phyloP scores from a whole-genome alignment of 805 yeast species.

The Candida cerambycidarum region DNA sequence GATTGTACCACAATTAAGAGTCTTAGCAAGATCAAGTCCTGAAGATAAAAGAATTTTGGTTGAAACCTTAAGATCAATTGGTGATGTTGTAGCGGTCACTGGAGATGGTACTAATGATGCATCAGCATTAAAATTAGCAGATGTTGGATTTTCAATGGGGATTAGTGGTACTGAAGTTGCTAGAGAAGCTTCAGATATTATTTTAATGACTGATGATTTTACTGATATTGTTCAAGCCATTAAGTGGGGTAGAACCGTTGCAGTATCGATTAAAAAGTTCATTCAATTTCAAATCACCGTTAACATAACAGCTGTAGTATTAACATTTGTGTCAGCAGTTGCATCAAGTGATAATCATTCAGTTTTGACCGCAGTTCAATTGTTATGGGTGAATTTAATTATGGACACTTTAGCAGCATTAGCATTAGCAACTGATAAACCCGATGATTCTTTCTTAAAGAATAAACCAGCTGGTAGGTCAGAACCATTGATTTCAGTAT shows the following conservation, averaged over 20 bases:
- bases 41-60: conserved; percentile 91
- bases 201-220: conserved; percentile 92
- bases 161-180: conserved; percentile 98
- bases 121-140: conserved; percentile 94
- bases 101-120: conserved; percentile 99
- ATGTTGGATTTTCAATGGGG: conserved; percentile 99
- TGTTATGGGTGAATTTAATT: conserved; percentile 94
- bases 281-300: conserved; percentile 97
- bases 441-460: conserved; percentile 76
- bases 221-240: conserved; percentile 93
- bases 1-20: conserved; percentile 73
- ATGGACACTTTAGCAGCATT: conserved; percentile 98
- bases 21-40: conserved; percentile 92
- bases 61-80: conserved; percentile 69
- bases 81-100: conserved; percentile 97
- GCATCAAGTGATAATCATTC: conserved; percentile 76
- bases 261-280: conserved; percentile 90
- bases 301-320: conserved; percentile 91
- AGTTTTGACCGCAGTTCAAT: conserved; percentile 94
- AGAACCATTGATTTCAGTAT: conserved; percentile 75
- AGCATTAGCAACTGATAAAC: conserved; percentile 97
- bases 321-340: conserved; percentile 93
- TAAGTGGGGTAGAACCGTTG: conserved; percentile 98
- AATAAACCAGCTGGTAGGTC: conserved; percentile 82
- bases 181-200: conserved; percentile 92